Evolutionary conservation across 2,329 filamentous ascomycete genomes (phyloP).

Genomic region (Talaromyces sp.): DNA sequence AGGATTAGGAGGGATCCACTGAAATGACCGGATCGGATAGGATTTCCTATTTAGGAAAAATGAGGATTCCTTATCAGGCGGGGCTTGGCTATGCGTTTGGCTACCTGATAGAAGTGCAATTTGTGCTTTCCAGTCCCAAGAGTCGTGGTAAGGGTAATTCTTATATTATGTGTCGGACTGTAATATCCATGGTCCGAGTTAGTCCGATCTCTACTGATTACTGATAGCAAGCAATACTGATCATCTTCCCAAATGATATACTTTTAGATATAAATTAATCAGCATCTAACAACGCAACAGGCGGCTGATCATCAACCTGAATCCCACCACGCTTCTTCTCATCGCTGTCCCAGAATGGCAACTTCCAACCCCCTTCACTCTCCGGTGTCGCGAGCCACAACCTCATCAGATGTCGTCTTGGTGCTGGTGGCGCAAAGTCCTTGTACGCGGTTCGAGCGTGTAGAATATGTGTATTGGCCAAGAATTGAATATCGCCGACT

Average conservation of each 20-base stretch:
- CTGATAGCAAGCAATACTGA: too few relatives aligned
- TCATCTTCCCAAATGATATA: neutral
- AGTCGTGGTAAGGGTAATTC: neutral
- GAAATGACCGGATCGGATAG: slow-evolving; percentile 9
- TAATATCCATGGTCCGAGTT: neutral
- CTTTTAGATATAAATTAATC: slow-evolving; percentile 48
- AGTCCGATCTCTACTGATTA: neutral
- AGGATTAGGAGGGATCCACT: neutral
- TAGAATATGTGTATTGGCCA: slow-evolving; percentile 74
- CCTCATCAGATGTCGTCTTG: slow-evolving; percentile 73
- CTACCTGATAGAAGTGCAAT: neutral
- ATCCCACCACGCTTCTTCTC: slow-evolving; percentile 88
- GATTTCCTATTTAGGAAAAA: slow-evolving; percentile 15
- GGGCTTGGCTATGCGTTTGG: neutral
- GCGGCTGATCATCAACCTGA: slow-evolving; percentile 77
- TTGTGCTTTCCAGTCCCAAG: neutral
- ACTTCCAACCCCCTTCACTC: slow-evolving; percentile 75
- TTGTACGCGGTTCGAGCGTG: slow-evolving; percentile 80
- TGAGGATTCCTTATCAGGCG: slow-evolving; percentile 11
- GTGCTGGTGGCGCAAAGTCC: slow-evolving; percentile 64
- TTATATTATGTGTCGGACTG: neutral
- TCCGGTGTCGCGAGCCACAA: slow-evolving; percentile 82
- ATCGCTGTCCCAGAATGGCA: slow-evolving; percentile 75
- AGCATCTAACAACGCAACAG: slow-evolving; percentile 71
- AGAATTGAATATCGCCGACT: slow-evolving; percentile 83